Conservation (phyloP, 2,329 filamentous ascomycete genomes). For the Phyllosticta citribraziliensis region DNA sequence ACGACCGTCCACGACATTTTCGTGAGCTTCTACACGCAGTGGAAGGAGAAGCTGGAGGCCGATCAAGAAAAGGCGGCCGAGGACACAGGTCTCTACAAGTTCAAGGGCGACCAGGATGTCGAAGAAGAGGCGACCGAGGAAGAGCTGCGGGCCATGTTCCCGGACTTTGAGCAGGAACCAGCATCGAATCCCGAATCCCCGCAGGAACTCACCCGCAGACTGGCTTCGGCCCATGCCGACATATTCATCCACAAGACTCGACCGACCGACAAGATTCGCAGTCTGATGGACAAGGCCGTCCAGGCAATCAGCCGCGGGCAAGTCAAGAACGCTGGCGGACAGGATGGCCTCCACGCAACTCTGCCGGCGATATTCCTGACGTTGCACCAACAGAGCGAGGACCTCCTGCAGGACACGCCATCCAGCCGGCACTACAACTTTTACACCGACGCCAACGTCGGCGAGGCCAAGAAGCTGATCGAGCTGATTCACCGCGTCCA, state of each 20-base stretch:
- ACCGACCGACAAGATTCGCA: background rate
- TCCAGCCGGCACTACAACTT: slow-evolving; percentile 61
- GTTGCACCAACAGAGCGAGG: slow-evolving; percentile 50
- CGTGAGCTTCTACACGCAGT: slow-evolving; percentile 65
- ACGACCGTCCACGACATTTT: slow-evolving; percentile 55
- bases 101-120: slow-evolving; percentile 66
- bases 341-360: slow-evolving; percentile 36
- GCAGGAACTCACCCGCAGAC: slow-evolving; percentile 24
- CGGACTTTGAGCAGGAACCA: too few species aligned
- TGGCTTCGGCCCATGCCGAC: slow-evolving; percentile 25
- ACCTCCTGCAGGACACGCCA: slow-evolving; percentile 26
- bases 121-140: slow-evolving; percentile 64
- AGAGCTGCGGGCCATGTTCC: slow-evolving; percentile 74
- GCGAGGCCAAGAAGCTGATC: slow-evolving; percentile 66
- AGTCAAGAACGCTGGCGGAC: slow-evolving; percentile 18
- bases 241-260: slow-evolving; percentile 16
- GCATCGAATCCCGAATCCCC: too few species aligned
- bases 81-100: slow-evolving; percentile 71
- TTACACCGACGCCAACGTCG: slow-evolving; percentile 71
- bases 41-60: slow-evolving; percentile 64
- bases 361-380: slow-evolving; percentile 58
- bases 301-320: slow-evolving; percentile 19
- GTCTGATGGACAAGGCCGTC: background rate
- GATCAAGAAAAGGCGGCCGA: slow-evolving; percentile 68
- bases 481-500: slow-evolving; percentile 59